These are phyloP conservation scores for Pachysolen tannophilus DNA, from an alignment of 805 yeast species.

Conservation along the genomic window DNA sequence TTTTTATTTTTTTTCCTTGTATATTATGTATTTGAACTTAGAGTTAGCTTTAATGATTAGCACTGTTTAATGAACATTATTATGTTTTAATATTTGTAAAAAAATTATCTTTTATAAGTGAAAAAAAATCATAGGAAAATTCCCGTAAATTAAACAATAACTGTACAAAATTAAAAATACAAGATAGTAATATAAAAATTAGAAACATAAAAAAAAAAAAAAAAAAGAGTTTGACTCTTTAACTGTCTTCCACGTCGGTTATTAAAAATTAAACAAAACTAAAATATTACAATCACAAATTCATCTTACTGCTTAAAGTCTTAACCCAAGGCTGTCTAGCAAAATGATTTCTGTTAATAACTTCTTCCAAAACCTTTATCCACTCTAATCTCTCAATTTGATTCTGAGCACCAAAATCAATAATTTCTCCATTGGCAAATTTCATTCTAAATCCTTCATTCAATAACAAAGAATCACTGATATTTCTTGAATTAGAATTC, in stretches of 20 bases:
- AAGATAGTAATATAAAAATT: no score
- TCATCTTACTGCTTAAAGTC: background rate
- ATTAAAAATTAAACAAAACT: conserved; percentile 1
- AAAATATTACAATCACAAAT: background rate
- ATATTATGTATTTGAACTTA: no score
- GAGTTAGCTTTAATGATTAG: no score
- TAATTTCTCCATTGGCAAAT: conserved; percentile 74
- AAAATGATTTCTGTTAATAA: conserved; percentile 32
- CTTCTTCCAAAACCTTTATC: conserved; percentile 51
- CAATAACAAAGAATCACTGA: conserved; percentile 63
- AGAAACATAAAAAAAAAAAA: no score
- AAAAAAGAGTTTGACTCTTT: no score
- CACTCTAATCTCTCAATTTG: conserved; percentile 53
- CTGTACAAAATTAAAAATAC: background rate
- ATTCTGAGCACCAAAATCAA: conserved; percentile 81
- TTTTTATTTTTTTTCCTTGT: no score
- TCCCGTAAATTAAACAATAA: no score
- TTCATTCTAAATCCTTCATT: conserved; percentile 69
- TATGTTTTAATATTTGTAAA: no score
- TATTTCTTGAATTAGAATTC: conserved; percentile 37
- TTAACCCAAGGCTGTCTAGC: conserved; percentile 28
- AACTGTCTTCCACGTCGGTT: background rate
- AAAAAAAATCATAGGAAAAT: no score
- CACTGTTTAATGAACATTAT: no score
- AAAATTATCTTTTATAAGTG: no score